Evolutionary conservation across 495 filamentous ascomycete genomes (phyloP), one percentile per base, ranked within the genome.

Genomic region (Chaetomium fimeti): DNA sequence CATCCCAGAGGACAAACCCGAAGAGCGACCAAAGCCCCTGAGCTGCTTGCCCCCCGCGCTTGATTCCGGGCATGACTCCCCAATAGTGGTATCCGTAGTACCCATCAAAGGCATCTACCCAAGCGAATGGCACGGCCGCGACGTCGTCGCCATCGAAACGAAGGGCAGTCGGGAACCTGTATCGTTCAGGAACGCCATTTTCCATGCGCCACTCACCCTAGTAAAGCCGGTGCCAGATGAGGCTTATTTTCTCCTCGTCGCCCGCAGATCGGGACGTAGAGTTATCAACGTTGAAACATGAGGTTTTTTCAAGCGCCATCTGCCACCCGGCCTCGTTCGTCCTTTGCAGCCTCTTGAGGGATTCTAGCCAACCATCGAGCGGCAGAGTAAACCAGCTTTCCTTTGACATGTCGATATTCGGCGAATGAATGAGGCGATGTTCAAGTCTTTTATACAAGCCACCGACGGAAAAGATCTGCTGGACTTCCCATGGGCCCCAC

Each of bases 91-190:
- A 22, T 11, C 29, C 53, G 9, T 56, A 56, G n/a, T 40, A 24
- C 6, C 53, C 53, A 16, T 24, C 53, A 16, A 56, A 56, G n/a
- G 53, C 53, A 24, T 56, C 53, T 9, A 56, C 53, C 53, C 53
- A 56, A 15, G 18, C 53, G 13, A 40, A 56, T 0, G 53, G 53
- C 15, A 56, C 18, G 12, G 18, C 20, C 8, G 15, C 6, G 2
- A 56, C 32, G 9, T 1, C 3, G 18, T 56, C 53, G 3, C 32
- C 18, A 0, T 13, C 20, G 3, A 56, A 56, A 0, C 18, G 53
- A 8, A 56, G 29, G 15, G 29, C 2, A 9, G 22, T 6, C 0
- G 53, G 53, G 9, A 40, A 40, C 32, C 6, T 9, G 32, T 36
- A 29, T 36, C n/a, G 29, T 13, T 0, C 29, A 40, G 32, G 0